Conservation (phyloP, 257 asterid genomes). For the Ophiorrhiza pumila region DNA sequence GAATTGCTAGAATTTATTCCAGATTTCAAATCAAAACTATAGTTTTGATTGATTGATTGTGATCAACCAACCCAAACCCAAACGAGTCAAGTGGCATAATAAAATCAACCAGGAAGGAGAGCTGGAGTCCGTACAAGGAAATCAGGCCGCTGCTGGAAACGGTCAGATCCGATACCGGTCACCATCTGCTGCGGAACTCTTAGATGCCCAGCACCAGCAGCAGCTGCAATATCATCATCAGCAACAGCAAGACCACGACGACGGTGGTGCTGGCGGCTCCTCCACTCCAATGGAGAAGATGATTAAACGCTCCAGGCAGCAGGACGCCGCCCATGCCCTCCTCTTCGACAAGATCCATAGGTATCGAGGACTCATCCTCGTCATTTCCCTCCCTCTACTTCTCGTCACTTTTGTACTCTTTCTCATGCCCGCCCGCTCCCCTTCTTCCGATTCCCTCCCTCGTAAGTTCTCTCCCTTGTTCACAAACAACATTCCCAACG, state of each 20-base stretch:
- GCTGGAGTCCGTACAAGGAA: constrained; percentile 54
- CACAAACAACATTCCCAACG: not conserved
- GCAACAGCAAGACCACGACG: constrained; percentile 1
- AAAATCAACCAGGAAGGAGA: too few relatives aligned
- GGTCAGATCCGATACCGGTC: constrained; percentile 95
- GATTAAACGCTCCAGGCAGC: constrained; percentile 44
- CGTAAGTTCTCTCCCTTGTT: constrained; percentile 32
- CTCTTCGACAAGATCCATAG: constrained; percentile 64
- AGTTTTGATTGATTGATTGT: too few relatives aligned
- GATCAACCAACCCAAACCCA: too few relatives aligned
- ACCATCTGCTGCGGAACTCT: constrained; percentile 87
- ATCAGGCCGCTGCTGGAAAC: constrained; percentile 66
- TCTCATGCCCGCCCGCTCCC: constrained; percentile 35
- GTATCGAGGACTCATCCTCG: constrained; percentile 60
- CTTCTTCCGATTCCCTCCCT: constrained; percentile 19
- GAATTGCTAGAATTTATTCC: too few relatives aligned
- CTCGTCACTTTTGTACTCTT: constrained; percentile 31
- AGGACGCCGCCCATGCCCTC: constrained; percentile 20
- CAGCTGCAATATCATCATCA: not conserved
- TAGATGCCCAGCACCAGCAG: constrained; percentile 54
- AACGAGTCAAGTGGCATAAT: too few relatives aligned
- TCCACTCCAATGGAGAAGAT: constrained; percentile 66
- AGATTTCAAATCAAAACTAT: too few relatives aligned
- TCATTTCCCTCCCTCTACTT: constrained; percentile 60
- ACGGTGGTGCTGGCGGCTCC: not conserved